phyloP scores from a whole-genome alignment of 306 rosid genomes.

The Corylus heterophylla region DNA sequence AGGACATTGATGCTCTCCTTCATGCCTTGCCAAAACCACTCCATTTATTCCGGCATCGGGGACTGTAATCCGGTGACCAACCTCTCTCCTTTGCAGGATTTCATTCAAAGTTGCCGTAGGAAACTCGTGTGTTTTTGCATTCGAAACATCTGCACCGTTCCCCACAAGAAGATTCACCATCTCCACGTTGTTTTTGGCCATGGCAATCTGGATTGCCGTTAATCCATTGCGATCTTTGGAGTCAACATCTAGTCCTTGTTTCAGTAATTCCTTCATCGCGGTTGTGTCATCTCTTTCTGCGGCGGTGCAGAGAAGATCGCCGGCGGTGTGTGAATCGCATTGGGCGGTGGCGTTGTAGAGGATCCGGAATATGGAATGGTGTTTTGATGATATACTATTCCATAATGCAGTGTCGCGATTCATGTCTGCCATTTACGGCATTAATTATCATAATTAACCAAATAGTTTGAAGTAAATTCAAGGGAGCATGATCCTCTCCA shows the following conservation, averaged over 20 bases:
- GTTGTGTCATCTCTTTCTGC: conserved; percentile 49
- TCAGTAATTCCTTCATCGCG: conserved; percentile 61
- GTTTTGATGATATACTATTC: conserved; percentile 70
- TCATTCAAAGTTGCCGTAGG: conserved; percentile 44
- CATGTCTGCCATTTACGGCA: conserved; percentile 45
- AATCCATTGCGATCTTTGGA: conserved; percentile 45
- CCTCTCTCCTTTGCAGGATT: conserved; percentile 52
- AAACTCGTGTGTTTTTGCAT: conserved; percentile 22
- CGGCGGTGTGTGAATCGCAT: conserved; percentile 53
- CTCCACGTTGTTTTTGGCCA: conserved; percentile 51
- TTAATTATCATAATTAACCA: conserved; percentile 4
- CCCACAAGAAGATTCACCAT: conserved; percentile 63
- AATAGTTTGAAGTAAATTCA: not conserved
- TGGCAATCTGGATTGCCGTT: conserved; percentile 58
- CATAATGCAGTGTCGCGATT: conserved; percentile 77
- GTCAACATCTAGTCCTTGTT: conserved; percentile 61
- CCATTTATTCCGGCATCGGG: conserved; percentile 38
- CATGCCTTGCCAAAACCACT: conserved; percentile 21
- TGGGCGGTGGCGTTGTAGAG: conserved; percentile 53
- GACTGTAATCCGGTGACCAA: conserved; percentile 55
- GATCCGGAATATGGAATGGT: conserved; percentile 60
- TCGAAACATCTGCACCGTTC: conserved; percentile 54
- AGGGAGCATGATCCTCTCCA: too few relatives aligned
- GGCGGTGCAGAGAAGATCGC: conserved; percentile 62
- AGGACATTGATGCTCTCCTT: conserved; percentile 32